Percentiles rank a stretch among this genome's conserved stretches.
phyloP scores from a whole-genome alignment of 176 grass and related monocot species.

The Puccinellia tenuiflora region DNA sequence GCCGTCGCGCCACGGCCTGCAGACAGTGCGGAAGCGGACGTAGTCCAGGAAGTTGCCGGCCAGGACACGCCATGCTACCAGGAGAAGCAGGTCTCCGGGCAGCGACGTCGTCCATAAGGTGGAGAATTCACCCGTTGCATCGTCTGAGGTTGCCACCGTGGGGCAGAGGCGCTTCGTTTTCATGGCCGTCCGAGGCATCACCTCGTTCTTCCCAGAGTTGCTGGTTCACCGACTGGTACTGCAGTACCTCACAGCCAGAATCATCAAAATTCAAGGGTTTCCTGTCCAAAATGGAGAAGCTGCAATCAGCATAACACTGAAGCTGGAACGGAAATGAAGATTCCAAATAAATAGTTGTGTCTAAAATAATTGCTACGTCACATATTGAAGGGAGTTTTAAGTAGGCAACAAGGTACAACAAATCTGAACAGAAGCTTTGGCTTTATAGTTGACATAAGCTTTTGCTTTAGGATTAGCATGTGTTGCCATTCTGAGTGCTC shows the following conservation, averaged over 20 bases:
- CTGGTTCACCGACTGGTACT: background rate
- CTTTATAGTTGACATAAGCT: background rate
- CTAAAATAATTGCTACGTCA: background rate
- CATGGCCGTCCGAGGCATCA: background rate
- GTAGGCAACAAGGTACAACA: background rate
- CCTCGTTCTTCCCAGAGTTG: background rate
- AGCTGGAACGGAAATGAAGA: background rate
- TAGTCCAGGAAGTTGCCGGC: background rate
- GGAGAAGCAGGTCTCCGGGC: background rate
- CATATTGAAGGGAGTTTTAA: background rate
- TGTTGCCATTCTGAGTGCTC: background rate
- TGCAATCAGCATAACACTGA: background rate
- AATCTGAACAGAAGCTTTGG: background rate
- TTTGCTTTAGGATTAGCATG: background rate
- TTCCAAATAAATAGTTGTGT: background rate
- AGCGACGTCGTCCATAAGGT: background rate
- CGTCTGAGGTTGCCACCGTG: background rate
- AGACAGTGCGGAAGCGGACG: background rate
- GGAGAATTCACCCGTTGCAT: background rate
- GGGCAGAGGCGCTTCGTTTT: background rate
- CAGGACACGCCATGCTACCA: background rate
- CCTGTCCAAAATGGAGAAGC: background rate
- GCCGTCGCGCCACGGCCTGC: background rate
- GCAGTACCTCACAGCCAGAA: background rate
- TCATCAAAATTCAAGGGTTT: background rate